Conservation (phyloP, 495 filamentous ascomycete genomes). For the Lasiosphaeria hispida region DNA sequence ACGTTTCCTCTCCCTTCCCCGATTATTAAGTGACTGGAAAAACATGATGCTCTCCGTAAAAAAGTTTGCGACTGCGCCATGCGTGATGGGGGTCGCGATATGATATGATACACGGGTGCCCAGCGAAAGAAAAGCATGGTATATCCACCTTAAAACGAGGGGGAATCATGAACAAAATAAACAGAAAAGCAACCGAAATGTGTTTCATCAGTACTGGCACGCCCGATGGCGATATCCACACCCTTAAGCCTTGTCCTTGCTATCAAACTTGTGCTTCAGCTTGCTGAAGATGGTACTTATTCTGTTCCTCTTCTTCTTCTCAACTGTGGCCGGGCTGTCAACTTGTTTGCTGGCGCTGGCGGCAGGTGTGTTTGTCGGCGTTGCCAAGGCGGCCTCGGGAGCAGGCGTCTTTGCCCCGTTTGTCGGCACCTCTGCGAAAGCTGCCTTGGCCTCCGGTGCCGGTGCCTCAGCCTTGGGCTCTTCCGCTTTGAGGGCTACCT, state of each 20-base stretch:
- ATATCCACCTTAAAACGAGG: conserved; percentile 24
- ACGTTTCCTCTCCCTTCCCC: neutral
- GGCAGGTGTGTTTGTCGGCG: conserved; percentile 16
- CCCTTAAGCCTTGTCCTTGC: conserved; percentile 30
- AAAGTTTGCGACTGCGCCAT: conserved; percentile 3
- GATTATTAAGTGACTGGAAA: conserved; percentile 5
- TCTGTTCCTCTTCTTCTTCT: conserved; percentile 60
- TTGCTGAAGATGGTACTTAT: conserved; percentile 55
- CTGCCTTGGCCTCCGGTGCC: conserved; percentile 17
- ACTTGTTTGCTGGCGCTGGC: conserved; percentile 28
- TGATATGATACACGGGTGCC: conserved; percentile 18
- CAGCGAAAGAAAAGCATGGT: conserved; percentile 14
- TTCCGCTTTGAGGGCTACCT: conserved; percentile 6
- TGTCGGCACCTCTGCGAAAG: conserved; percentile 12
- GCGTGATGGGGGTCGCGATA: neutral
- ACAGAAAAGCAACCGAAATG: conserved; percentile 11
- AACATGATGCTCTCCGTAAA: conserved; percentile 6
- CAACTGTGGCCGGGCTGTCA: conserved; percentile 30
- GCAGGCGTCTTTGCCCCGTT: conserved; percentile 26
- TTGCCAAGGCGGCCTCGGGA: conserved; percentile 18
- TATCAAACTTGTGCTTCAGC: conserved; percentile 55
- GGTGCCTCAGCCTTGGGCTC: conserved; percentile 1
- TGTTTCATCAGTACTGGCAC: neutral
- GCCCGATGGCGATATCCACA: conserved; percentile 16
- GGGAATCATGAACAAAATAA: conserved; percentile 39